Conservation (phyloP, 192 early-diverging fungal genomes). For the Coemansia sp. region DNA sequence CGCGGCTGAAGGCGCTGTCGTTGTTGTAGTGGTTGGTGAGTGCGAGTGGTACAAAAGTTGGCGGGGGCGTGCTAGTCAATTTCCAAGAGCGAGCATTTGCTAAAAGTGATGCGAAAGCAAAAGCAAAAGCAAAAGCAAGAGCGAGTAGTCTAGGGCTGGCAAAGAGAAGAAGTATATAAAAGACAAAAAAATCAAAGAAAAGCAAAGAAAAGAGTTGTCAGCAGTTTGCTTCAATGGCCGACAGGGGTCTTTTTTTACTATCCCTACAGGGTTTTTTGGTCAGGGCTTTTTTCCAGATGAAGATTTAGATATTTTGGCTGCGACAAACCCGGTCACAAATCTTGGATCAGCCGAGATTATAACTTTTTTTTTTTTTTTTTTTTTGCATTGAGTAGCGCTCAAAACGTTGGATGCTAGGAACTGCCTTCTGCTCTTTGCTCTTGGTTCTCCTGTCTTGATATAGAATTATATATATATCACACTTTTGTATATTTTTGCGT, state of each 20-base stretch:
- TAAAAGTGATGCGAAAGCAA: not conserved
- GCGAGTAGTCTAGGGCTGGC: not conserved
- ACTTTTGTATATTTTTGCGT: slow-evolving; percentile 14
- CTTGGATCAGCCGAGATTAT: not conserved
- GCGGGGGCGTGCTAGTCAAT: slow-evolving; percentile 46
- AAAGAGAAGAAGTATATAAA: not conserved
- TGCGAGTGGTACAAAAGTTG: not conserved
- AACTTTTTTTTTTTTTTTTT: slow-evolving; percentile 1
- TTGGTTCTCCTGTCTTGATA: slow-evolving; percentile 10
- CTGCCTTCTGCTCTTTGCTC: not conserved
- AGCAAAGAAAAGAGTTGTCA: not conserved
- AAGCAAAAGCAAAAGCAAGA: not conserved
- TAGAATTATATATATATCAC: not conserved
- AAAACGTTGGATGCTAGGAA: not conserved
- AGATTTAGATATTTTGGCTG: not conserved
- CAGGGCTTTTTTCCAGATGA: too few relatives aligned
- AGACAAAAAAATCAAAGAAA: not conserved
- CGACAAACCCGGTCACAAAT: not conserved
- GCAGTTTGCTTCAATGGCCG: too few relatives aligned
- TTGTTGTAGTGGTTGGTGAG: not conserved
- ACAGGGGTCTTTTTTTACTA: too few relatives aligned
- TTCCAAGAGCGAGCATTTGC: slow-evolving; percentile 23
- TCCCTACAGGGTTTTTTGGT: not conserved
- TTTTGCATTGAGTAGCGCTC: not conserved
- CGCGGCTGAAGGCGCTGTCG: not conserved